These are phyloP conservation scores for Aspergillus nanangensis DNA, from an alignment of 495 filamentous ascomycete species.

Conservation along the genomic window DNA sequence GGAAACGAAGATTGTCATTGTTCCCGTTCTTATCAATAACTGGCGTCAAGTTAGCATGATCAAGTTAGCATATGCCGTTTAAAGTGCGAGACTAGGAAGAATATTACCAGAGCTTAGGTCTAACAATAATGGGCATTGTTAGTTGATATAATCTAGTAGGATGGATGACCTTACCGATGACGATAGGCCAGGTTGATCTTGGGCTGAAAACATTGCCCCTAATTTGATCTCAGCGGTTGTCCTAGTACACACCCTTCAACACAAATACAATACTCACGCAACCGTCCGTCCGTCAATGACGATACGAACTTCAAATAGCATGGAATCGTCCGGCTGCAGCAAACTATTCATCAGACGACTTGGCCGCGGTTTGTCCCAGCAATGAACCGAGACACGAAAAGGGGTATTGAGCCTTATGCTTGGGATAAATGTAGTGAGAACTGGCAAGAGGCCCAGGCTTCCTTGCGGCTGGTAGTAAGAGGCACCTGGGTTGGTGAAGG, in stretches of 20 bases:
- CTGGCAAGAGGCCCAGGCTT: slow-evolving; percentile 51
- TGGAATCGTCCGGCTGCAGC: slow-evolving; percentile 54
- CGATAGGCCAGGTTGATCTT: slow-evolving; percentile 56
- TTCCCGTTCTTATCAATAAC: slow-evolving; percentile 59
- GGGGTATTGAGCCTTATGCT: slow-evolving; percentile 54
- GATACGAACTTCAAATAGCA: slow-evolving; percentile 66
- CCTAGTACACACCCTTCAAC: too few relatives aligned
- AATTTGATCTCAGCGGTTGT: too few relatives aligned
- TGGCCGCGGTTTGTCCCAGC: slow-evolving; percentile 65
- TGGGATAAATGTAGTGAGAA: slow-evolving; percentile 73
- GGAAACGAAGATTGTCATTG: slow-evolving; percentile 64
- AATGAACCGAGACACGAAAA: slow-evolving; percentile 78
- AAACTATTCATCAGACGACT: slow-evolving; percentile 57
- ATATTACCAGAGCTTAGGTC: slow-evolving; percentile 18
- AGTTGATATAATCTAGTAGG: neutral
- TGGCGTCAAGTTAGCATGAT: slow-evolving; percentile 21
- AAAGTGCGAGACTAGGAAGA: neutral
- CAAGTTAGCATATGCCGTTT: neutral
- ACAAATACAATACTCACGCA: slow-evolving; percentile 46
- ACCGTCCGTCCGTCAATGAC: slow-evolving; percentile 65
- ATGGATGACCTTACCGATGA: slow-evolving; percentile 39
- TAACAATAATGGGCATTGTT: neutral
- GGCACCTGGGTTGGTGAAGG: slow-evolving; percentile 18
- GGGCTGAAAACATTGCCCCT: slow-evolving; percentile 53
- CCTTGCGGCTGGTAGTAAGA: slow-evolving; percentile 23